Evolutionary conservation across 176 grass and related monocot genomes (phyloP).

Genomic region (Dactylis glomerata): DNA sequence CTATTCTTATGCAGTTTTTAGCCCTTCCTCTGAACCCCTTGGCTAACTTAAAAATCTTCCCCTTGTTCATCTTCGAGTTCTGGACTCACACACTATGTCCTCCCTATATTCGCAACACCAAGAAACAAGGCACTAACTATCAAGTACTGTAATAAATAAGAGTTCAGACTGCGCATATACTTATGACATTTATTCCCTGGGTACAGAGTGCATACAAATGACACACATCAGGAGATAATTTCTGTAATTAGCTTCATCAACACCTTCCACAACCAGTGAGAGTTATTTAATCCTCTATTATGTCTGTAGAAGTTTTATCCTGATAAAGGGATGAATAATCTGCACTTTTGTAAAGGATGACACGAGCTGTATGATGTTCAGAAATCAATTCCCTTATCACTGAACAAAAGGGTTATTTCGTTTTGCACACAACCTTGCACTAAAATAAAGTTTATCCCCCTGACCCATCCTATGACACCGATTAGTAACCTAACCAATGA

Average conservation of each 20-base stretch:
- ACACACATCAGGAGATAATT: neutral
- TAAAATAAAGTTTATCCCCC: neutral
- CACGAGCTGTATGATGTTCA: neutral
- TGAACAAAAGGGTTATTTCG: neutral
- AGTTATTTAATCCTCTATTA: neutral
- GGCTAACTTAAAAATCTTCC: conserved; percentile 83
- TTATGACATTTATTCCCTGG: neutral
- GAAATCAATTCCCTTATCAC: neutral
- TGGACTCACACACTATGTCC: neutral
- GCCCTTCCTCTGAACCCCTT: conserved; percentile 88
- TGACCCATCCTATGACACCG: neutral
- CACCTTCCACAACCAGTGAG: neutral
- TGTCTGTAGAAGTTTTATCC: neutral
- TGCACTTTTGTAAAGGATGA: neutral
- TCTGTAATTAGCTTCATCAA: neutral
- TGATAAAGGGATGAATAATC: neutral
- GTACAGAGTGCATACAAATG: neutral
- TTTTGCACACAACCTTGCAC: neutral
- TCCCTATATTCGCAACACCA: neutral
- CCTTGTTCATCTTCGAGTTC: conserved; percentile 71
- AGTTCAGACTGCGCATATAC: neutral
- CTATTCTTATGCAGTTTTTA: conserved; percentile 91
- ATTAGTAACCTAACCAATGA: neutral
- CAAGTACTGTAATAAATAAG: neutral
- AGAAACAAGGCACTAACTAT: neutral